Conservation (phyloP, 352 stramenopile species). For the Pilasporangium apinafurcum region DNA sequence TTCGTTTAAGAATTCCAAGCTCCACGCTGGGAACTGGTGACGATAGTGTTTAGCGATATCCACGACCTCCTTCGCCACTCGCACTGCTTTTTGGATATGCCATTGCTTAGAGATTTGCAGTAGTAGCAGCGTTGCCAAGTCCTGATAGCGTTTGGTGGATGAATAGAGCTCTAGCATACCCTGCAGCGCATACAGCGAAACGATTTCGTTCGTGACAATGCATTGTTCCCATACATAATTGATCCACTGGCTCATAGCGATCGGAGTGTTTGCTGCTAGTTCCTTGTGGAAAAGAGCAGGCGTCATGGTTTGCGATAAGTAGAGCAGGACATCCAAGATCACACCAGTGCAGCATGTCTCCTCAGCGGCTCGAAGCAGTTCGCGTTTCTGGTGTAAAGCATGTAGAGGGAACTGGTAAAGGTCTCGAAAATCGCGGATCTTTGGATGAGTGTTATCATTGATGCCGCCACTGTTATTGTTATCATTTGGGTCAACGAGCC, state of each 20-base stretch:
- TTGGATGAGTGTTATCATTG: too few species aligned
- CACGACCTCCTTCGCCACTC: slow-evolving; percentile 40
- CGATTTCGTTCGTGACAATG: slow-evolving; percentile 36
- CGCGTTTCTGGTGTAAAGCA: slow-evolving; percentile 32
- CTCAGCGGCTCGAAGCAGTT: slow-evolving; percentile 41
- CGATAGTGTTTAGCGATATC: slow-evolving; percentile 40
- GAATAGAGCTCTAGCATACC: slow-evolving; percentile 37
- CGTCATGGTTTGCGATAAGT: slow-evolving; percentile 74
- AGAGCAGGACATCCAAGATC: slow-evolving; percentile 68
- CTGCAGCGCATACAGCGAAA: slow-evolving; percentile 38
- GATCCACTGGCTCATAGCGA: slow-evolving; percentile 58
- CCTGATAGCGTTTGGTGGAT: slow-evolving; percentile 35
- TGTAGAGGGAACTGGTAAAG: slow-evolving; percentile 39
- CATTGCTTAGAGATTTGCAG: slow-evolving; percentile 42
- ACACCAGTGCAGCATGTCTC: slow-evolving; percentile 43
- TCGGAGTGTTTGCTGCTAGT: slow-evolving; percentile 21
- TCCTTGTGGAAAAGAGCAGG: slow-evolving; percentile 39
- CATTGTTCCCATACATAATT: slow-evolving; percentile 57
- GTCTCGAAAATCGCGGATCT: slow-evolving; percentile 40
- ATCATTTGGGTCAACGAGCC: too few species aligned
- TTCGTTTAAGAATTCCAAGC: slow-evolving; percentile 49
- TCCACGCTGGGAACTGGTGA: slow-evolving; percentile 41
- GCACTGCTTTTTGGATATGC: slow-evolving; percentile 20
- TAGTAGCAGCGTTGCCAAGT: slow-evolving; percentile 49
- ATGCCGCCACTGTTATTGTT: too few species aligned